Percentiles rank a stretch among this genome's conserved stretches.
These are phyloP conservation scores for Rhynchospora tenuis DNA, from an alignment of 176 grass and related monocot species.

Conservation along the genomic window DNA sequence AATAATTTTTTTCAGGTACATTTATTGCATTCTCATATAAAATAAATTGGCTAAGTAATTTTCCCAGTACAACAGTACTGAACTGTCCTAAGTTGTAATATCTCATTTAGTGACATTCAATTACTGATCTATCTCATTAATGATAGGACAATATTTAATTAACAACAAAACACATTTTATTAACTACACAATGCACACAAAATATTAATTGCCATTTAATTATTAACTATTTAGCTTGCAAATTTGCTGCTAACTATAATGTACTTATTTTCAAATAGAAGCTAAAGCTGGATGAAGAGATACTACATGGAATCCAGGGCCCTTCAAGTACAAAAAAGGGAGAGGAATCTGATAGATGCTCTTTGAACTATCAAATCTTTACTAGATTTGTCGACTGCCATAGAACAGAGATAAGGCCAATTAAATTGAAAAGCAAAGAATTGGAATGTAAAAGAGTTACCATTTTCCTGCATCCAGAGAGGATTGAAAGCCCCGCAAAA, in stretches of 20 bases:
- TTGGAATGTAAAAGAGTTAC: slow-evolving; percentile 49
- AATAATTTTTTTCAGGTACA: slow-evolving; percentile 59
- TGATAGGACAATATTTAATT: background rate
- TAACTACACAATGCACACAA: background rate
- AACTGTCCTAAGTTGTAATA: background rate
- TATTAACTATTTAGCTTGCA: background rate
- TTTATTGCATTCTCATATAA: slow-evolving; percentile 17
- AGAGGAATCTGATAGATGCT: background rate
- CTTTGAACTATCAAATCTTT: slow-evolving; percentile 21
- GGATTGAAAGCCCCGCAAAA: slow-evolving; percentile 12
- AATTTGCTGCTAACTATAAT: background rate
- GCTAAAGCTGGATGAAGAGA: slow-evolving; percentile 1
- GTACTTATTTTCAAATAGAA: background rate
- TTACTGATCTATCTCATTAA: background rate
- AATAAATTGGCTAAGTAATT: background rate
- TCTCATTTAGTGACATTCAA: background rate
- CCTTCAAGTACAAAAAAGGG: background rate
- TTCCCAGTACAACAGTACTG: background rate
- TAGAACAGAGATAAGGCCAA: slow-evolving; percentile 7
- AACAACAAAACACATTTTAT: background rate
- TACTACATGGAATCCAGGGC: background rate
- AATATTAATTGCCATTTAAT: background rate
- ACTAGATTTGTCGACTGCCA: slow-evolving; percentile 7
- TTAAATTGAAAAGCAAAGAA: slow-evolving; percentile 4
- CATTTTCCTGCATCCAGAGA: slow-evolving; percentile 32